phyloP scores from a whole-genome alignment of 805 yeast species.

The Starmerella gropengiesseri region DNA sequence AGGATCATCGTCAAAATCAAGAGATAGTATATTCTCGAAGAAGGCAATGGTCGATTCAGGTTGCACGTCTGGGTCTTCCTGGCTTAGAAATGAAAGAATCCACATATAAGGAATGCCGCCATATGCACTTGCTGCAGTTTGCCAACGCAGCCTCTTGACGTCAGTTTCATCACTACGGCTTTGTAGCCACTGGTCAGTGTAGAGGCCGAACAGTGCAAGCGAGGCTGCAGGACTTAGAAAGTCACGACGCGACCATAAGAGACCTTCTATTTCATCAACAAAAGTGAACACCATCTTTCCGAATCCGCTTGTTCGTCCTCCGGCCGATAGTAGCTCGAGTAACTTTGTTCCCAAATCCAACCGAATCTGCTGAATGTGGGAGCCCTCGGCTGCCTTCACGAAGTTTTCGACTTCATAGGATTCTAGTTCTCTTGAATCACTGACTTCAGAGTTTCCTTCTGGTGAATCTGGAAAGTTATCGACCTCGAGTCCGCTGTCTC shows the following conservation, averaged over 20 bases:
- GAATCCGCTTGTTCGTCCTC: slow-evolving; percentile 2
- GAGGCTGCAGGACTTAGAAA: slow-evolving; percentile 1
- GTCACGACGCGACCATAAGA: slow-evolving; percentile 12
- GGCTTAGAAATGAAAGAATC: slow-evolving; percentile 18
- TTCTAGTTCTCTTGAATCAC: slow-evolving; percentile 1
- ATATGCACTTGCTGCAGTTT: neutral
- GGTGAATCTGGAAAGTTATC: neutral
- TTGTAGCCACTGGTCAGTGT: slow-evolving; percentile 16
- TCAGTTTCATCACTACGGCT: neutral
- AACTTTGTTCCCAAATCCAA: slow-evolving; percentile 7
- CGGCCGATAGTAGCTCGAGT: slow-evolving; percentile 2
- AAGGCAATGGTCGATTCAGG: slow-evolving; percentile 24
- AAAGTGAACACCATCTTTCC: slow-evolving; percentile 4
- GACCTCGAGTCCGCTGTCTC: neutral
- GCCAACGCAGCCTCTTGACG: slow-evolving; percentile 12
- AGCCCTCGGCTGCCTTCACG: neutral
- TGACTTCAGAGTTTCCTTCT: neutral
- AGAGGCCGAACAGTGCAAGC: slow-evolving; percentile 14
- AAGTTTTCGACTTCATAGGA: slow-evolving; percentile 9
- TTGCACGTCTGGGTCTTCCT: slow-evolving; percentile 10
- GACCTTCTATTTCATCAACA: slow-evolving; percentile 11
- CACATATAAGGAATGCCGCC: slow-evolving; percentile 13
- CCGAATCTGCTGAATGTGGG: slow-evolving; percentile 17
- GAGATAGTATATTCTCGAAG: slow-evolving; percentile 23
- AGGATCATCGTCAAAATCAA: neutral